Conservation (phyloP, 2,329 filamentous ascomycete genomes). For the Sclerotiophoma versabilis region DNA sequence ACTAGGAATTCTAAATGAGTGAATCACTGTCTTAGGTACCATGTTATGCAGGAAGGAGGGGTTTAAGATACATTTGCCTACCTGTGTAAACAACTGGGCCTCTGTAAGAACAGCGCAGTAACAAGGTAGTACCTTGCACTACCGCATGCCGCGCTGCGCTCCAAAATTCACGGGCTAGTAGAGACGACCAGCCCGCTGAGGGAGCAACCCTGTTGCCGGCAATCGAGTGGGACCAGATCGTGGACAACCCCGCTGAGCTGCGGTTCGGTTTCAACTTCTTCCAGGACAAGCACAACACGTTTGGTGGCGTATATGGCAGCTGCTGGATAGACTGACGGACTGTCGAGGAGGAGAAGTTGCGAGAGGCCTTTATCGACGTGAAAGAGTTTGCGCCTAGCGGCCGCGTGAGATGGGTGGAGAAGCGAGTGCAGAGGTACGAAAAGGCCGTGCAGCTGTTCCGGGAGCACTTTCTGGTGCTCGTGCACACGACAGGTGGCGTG, state of each 20-base stretch:
- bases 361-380: background rate
- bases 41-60: too few relatives aligned
- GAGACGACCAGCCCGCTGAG: background rate
- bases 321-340: background rate
- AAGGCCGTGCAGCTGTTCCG: background rate
- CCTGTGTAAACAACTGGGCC: too few relatives aligned
- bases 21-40: too few relatives aligned
- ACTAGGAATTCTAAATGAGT: too few relatives aligned
- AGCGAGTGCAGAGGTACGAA: background rate
- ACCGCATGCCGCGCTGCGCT: too few relatives aligned
- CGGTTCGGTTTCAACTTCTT: background rate
- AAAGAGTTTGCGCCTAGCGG: background rate
- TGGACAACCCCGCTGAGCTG: slow-evolving; percentile 5
- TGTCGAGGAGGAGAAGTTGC: background rate
- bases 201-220: background rate
- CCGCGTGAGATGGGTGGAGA: background rate
- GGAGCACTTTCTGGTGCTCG: background rate
- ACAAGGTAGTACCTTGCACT: too few relatives aligned
- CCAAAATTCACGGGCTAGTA: too few relatives aligned
- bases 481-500: background rate
- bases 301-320: background rate
- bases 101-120: too few relatives aligned
- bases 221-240: slow-evolving; percentile 16
- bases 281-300: background rate
- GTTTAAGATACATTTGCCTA: too few relatives aligned